Conservation (phyloP, 768 basidiomycete genomes). For the Mycena epipterygia region DNA sequence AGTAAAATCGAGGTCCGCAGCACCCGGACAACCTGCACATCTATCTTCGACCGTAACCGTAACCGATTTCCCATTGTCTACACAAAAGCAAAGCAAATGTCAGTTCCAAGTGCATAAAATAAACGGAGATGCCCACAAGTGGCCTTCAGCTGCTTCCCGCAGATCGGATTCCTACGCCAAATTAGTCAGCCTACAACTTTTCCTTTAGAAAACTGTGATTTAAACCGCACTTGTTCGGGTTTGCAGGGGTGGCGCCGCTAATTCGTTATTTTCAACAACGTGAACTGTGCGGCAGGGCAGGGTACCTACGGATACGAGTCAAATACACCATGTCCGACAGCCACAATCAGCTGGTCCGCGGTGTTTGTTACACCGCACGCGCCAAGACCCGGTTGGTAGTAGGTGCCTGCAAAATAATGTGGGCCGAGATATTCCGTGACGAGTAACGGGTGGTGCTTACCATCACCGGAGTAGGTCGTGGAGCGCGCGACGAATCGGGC, state of each 20-base stretch:
- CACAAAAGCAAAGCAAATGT: not conserved
- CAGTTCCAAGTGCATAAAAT: not conserved
- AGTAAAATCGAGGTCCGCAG: slow-evolving; percentile 37
- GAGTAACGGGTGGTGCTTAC: too few species aligned
- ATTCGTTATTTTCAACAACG: not conserved
- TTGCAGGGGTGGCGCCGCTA: slow-evolving; percentile 23
- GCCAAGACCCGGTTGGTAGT: slow-evolving; percentile 26
- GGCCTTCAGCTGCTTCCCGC: slow-evolving; percentile 21
- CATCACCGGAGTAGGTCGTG: too few species aligned
- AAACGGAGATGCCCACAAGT: slow-evolving; percentile 15
- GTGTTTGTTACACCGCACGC: slow-evolving; percentile 33
- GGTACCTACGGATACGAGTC: slow-evolving; percentile 29
- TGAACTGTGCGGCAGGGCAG: not conserved
- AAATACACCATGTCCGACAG: slow-evolving; percentile 30
- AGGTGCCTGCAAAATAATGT: too few species aligned
- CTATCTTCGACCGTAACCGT: slow-evolving; percentile 30
- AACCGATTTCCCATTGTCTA: slow-evolving; percentile 29
- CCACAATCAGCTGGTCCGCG: slow-evolving; percentile 20
- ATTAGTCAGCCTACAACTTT: not conserved
- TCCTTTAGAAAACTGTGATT: too few species aligned
- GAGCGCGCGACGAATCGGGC: too few species aligned
- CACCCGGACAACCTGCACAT: slow-evolving; percentile 30
- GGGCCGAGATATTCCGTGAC: too few species aligned
- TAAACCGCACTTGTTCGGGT: slow-evolving; percentile 30
- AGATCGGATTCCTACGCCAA: slow-evolving; percentile 31